These are phyloP conservation scores for Lagerstroemia speciosa DNA, from an alignment of 345 rosid species.

Conservation along the genomic window DNA sequence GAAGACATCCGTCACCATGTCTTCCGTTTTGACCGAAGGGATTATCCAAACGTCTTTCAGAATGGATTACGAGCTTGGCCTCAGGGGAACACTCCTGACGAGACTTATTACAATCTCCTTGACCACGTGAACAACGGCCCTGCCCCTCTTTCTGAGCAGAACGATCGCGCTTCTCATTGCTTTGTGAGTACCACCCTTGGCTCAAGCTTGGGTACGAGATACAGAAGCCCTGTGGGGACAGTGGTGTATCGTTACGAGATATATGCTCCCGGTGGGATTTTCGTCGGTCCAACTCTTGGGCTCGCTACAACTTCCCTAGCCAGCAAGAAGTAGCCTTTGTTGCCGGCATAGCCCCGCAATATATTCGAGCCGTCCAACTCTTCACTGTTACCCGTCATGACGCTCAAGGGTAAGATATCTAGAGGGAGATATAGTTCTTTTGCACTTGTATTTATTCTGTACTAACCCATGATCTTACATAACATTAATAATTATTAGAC, in stretches of 20 bases:
- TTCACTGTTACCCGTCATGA: neutral
- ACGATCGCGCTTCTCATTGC: neutral
- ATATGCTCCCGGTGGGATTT: constrained; percentile 1
- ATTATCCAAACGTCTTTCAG: neutral
- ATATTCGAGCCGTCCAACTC: neutral
- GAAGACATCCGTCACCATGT: neutral
- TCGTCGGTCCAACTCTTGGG: neutral
- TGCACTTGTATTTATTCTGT: too few species aligned
- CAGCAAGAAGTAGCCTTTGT: neutral
- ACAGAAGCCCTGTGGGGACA: neutral
- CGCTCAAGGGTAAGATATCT: neutral
- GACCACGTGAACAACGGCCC: neutral
- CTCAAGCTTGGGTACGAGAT: neutral
- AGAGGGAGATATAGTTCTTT: too few species aligned
- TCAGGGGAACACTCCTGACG: neutral
- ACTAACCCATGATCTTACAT: too few species aligned
- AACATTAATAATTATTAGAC: too few species aligned
- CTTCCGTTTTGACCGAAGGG: neutral
- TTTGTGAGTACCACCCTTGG: neutral
- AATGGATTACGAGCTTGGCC: neutral
- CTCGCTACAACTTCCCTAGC: neutral
- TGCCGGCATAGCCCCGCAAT: neutral
- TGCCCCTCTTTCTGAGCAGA: neutral
- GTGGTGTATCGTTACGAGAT: neutral
- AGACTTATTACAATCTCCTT: neutral